phyloP scores from a whole-genome alignment of 176 grass and related monocot genomes.

The Hsuehochloa calcarea region DNA sequence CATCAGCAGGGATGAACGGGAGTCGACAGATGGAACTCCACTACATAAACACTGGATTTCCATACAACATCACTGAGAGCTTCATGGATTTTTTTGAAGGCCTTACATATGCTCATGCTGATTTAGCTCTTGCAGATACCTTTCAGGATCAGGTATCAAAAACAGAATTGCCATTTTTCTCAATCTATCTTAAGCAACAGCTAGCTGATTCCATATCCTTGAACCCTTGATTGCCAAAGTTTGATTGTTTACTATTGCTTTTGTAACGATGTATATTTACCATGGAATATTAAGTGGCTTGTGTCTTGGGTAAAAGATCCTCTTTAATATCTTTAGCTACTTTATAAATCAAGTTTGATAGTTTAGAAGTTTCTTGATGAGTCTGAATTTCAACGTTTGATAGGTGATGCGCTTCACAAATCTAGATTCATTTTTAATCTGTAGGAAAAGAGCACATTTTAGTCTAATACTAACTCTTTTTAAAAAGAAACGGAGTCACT shows the following conservation, averaged over 20 bases:
- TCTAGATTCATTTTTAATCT: not conserved
- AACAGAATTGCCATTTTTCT: slow-evolving; percentile 5
- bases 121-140: slow-evolving; percentile 69
- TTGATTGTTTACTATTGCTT: not conserved
- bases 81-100: slow-evolving; percentile 99
- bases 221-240: not conserved
- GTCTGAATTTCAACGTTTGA: not conserved
- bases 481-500: not conserved
- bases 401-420: not conserved
- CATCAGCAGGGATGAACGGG: slow-evolving; percentile 53
- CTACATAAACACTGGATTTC: slow-evolving; percentile 95
- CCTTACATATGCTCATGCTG: slow-evolving; percentile 82
- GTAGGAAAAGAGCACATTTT: not conserved
- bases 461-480: not conserved
- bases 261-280: not conserved
- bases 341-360: not conserved
- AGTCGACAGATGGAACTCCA: slow-evolving; percentile 85
- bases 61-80: slow-evolving; percentile 79
- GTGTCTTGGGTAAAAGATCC: not conserved
- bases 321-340: slow-evolving; percentile 4
- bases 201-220: not conserved
- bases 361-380: not conserved
- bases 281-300: not conserved
- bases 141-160: slow-evolving; percentile 79
- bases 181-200: not conserved